These are phyloP conservation scores for Phytophthora podocarpi DNA, from an alignment of 352 stramenopile genomes.

Conservation along the genomic window DNA sequence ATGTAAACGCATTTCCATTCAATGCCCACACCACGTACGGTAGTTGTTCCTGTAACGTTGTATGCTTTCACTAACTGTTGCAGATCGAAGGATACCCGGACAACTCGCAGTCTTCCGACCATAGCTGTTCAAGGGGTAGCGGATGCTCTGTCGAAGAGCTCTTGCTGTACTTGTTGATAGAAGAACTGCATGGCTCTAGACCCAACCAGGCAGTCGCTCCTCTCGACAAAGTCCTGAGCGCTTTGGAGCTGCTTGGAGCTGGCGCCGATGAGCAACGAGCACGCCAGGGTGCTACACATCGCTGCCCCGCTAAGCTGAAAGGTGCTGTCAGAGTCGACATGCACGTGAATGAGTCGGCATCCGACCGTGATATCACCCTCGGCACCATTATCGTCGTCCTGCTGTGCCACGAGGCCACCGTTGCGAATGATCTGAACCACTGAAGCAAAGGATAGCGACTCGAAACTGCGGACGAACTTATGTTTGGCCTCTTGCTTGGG, in stretches of 20 bases:
- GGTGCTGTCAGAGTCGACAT: slow-evolving; percentile 37
- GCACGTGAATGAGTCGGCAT: slow-evolving; percentile 36
- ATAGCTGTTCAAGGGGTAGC: not conserved
- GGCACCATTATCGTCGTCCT: not conserved
- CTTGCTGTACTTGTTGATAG: slow-evolving; percentile 30
- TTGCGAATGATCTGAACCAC: slow-evolving; percentile 25
- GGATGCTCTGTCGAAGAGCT: slow-evolving; percentile 16
- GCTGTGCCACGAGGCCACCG: slow-evolving; percentile 10
- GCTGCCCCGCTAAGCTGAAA: slow-evolving; percentile 32
- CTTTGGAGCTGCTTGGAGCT: slow-evolving; percentile 15
- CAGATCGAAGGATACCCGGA: too few relatives aligned
- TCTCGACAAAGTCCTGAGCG: slow-evolving; percentile 12
- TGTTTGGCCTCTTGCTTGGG: slow-evolving; percentile 13
- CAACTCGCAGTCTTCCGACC: too few relatives aligned
- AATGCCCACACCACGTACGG: too few relatives aligned
- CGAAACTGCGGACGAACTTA: slow-evolving; percentile 29
- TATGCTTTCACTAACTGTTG: too few relatives aligned
- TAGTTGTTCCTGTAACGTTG: too few relatives aligned
- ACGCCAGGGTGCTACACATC: slow-evolving; percentile 35
- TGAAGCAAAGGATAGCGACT: slow-evolving; percentile 16
- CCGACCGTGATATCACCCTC: slow-evolving; percentile 10
- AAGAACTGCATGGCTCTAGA: slow-evolving; percentile 13
- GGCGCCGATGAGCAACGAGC: slow-evolving; percentile 23
- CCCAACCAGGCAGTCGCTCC: not conserved
- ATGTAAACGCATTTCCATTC: too few relatives aligned